Base-by-base conservation (phyloP, 2,329 filamentous ascomycete genomes). In the Pseudocercospora ulei region DNA sequence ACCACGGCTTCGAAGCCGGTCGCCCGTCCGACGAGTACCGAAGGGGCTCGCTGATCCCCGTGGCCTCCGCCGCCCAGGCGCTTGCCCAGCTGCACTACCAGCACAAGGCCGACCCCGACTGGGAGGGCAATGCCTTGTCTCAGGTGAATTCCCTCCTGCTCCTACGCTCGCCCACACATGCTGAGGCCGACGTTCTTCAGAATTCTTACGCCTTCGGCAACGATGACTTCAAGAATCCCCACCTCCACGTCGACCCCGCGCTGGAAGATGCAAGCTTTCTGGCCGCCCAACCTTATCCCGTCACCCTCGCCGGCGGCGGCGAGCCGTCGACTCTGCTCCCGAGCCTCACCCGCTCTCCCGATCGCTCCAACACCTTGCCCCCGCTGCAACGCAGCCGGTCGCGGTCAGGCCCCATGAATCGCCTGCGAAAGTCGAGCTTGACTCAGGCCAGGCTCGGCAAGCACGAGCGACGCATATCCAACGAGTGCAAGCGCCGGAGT, bases 351-450 rank as follows among this genome's bases (percentile, higher is more conserved):
- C 79, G 79, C 44, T 93, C 87, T 6, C 87, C 86, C 1, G 84
- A 81, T 38, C 81, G 87, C 47, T 92, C 86, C 8, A 87, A 86
- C 1, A 94, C 86, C 0, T 70, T 94, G 14, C 86, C 87, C 17
- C 85, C 87, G 3, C 72, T 88, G 35, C 82, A 90, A 51, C 73
- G 83, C 43, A 72, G 77, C 26, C 67, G 83, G 24, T 57, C 56
- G n/a, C 39, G 49, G 28, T 47, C 44, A 8, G 38, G 44, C n/a
- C 82, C 81, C 25, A 71, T 76, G 13, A 77, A 72, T 39, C 73
- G 86, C 39, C 79, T 84, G 26, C 76, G 86, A 49, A 95, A 93
- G 64, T 81, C 82, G 47, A 95, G 87, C 1, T 75, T 94, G 44
- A 80, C 81, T 5, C 86, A 92, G 50, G 76, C 78, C 24, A 73